Evolutionary conservation across 768 basidiomycete species (phyloP), one percentile per base, ranked within the genome.

Genomic region (Leccinum pellstonianum): DNA sequence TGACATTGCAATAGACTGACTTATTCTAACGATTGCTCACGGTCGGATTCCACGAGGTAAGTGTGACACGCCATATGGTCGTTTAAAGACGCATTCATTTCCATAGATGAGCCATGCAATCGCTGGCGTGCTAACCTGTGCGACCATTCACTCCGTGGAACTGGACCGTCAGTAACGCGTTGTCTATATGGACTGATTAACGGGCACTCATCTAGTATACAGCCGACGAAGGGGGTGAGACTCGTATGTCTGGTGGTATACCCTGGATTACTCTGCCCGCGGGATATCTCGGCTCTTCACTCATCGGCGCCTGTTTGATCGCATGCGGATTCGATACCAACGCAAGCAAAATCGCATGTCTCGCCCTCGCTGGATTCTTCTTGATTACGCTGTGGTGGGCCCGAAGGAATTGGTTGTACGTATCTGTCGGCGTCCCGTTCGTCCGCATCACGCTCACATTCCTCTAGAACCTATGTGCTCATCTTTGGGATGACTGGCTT

Each of bases 321-420:
- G 84, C 92, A 12, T 93, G 91, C 62, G 93, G 92, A 12, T 94
- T 94, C 70, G 83, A 94, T 73, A 93, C 90, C 50, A 87, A 91
- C 63, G 94, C 94, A 4, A 90, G 87, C 76, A 96, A 96, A 70
- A 68, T 94, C 49, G 93, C 92, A 1, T 85, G 84, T 21, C 72
- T 96, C 21, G 86, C 87, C 9, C 79, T 96, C 53, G 94, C 86
- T 9, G 89, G 73, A n/a, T 91, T 93, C 74, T 95, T 95, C 76
- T 63, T 95, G 33, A 80, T 95, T 65, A 94, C 92, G 1, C 79
- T 95, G 3, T 96, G 92, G 91, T 92, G 91, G 90, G 90, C 90
- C 8, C 79, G 88, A 52, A 80, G 77, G 62, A 90, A 90, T 68
- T 81, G 84, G 79, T 64, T 95, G 88, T 91, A 64, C 66, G 86